Evolutionary conservation across 2,329 filamentous ascomycete genomes (phyloP).

Genomic region (Fusarium sambucinum): DNA sequence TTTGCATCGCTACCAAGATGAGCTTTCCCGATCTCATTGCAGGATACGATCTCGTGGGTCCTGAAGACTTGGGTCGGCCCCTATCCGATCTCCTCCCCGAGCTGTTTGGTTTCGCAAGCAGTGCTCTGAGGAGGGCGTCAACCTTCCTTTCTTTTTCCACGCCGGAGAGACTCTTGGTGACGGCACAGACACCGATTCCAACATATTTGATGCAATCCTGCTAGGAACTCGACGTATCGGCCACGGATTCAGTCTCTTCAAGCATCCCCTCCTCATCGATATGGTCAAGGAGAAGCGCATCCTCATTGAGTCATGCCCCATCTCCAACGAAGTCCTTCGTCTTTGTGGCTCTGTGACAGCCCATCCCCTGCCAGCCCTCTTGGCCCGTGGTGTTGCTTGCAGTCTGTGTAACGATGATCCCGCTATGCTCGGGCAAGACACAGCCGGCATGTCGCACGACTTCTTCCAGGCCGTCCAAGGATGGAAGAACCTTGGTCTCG

Average conservation of each 20-base stretch:
- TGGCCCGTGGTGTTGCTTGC: constrained; percentile 86
- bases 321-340: constrained; percentile 88
- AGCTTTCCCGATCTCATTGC: constrained; percentile 82
- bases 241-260: constrained; percentile 88
- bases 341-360: constrained; percentile 80
- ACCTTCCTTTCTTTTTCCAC: constrained; percentile 96
- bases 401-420: constrained; percentile 92
- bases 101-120: constrained; percentile 94
- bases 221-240: constrained; percentile 90
- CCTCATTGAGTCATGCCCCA: constrained; percentile 88
- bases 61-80: constrained; percentile 83
- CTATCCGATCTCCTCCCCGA: constrained; percentile 83
- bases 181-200: constrained; percentile 79
- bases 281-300: constrained; percentile 91
- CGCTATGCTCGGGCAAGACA: constrained; percentile 85
- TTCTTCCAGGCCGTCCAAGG: constrained; percentile 95
- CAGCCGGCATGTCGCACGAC: constrained; percentile 86
- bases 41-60: constrained; percentile 90
- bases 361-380: constrained; percentile 84
- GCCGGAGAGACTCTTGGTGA: constrained; percentile 86
- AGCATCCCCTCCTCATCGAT: constrained; percentile 89
- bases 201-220: constrained; percentile 89
- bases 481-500: constrained; percentile 90
- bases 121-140: constrained; percentile 80
- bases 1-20: constrained; percentile 85